Conservation (phyloP, 768 basidiomycete genomes). For the Phlebiopsis flavidoalba region DNA sequence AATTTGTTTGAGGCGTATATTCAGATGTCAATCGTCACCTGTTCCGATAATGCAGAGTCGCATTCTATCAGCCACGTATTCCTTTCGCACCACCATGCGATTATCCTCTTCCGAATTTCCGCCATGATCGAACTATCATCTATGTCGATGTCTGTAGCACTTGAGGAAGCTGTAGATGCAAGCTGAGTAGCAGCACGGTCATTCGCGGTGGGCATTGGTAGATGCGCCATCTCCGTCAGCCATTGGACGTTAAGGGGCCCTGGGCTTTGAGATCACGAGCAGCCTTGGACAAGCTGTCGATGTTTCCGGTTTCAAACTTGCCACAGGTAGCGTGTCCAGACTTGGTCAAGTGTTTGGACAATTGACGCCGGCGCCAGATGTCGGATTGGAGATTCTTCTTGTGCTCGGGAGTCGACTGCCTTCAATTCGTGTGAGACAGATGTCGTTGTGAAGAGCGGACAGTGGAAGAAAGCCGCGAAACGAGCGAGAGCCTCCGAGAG, state of each 20-base stretch:
- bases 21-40: conserved; percentile 45
- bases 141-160: not conserved
- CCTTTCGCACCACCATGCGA: conserved; percentile 80
- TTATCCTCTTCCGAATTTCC: conserved; percentile 69
- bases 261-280: conserved; percentile 53
- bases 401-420: conserved; percentile 95
- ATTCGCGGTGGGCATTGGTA: conserved; percentile 23
- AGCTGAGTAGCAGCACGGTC: conserved; percentile 14
- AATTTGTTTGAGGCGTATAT: not conserved
- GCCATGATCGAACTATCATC: conserved; percentile 45
- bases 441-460: conserved; percentile 82
- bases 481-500: conserved; percentile 69
- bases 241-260: conserved; percentile 31
- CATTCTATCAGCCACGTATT: conserved; percentile 84
- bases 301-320: conserved; percentile 90
- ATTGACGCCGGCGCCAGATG: conserved; percentile 90
- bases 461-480: conserved; percentile 85
- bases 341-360: conserved; percentile 82
- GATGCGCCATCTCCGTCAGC: conserved; percentile 20
- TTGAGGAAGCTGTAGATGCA: not conserved
- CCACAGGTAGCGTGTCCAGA: conserved; percentile 79
- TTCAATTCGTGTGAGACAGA: conserved; percentile 88
- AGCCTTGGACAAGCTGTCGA: conserved; percentile 61
- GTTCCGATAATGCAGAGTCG: conserved; percentile 73
- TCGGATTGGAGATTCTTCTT: conserved; percentile 92